These are phyloP conservation scores for Phialocephala sp. DNA, from an alignment of 2,329 filamentous ascomycete species.

Conservation along the genomic window DNA sequence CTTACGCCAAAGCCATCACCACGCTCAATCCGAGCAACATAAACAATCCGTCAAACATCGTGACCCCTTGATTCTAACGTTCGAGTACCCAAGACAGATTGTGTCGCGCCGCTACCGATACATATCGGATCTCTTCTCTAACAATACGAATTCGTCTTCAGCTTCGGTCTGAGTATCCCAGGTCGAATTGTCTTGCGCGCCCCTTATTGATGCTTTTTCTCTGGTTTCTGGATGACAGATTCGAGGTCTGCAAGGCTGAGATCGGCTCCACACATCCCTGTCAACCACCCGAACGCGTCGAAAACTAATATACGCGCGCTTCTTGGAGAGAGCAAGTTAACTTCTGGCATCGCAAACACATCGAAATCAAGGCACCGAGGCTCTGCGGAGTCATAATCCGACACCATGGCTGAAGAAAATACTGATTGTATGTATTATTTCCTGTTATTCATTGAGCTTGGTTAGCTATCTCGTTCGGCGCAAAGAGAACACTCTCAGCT, in stretches of 20 bases:
- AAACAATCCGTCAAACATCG: conserved; percentile 45
- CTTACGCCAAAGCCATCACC: conserved; percentile 65
- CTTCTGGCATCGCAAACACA: background rate
- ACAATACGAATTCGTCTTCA: background rate
- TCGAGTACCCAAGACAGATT: conserved; percentile 22
- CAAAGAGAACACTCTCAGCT: conserved; percentile 25
- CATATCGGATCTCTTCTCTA: conserved; percentile 28
- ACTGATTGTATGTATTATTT: conserved; percentile 33
- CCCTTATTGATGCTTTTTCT: conserved; percentile 15
- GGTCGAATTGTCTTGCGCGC: conserved; percentile 9
- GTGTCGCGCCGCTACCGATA: conserved; percentile 30
- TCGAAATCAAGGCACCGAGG: background rate
- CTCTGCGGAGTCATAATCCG: background rate
- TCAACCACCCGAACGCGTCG: conserved; percentile 27
- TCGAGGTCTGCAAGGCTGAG: conserved; percentile 31
- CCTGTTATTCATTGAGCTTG: background rate
- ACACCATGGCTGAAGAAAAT: conserved; percentile 26
- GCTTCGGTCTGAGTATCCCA: background rate
- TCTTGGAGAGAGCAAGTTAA: background rate
- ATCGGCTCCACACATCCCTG: conserved; percentile 22
- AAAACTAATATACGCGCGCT: conserved; percentile 34
- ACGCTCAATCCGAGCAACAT: conserved; percentile 46
- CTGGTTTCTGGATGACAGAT: conserved; percentile 6
- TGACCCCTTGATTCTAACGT: conserved; percentile 29
- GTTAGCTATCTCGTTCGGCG: conserved; percentile 19